Evolutionary conservation across 2,329 filamentous ascomycete genomes (phyloP), one percentile per base, ranked within the genome.

Genomic region (Sphaerulina populicola): DNA sequence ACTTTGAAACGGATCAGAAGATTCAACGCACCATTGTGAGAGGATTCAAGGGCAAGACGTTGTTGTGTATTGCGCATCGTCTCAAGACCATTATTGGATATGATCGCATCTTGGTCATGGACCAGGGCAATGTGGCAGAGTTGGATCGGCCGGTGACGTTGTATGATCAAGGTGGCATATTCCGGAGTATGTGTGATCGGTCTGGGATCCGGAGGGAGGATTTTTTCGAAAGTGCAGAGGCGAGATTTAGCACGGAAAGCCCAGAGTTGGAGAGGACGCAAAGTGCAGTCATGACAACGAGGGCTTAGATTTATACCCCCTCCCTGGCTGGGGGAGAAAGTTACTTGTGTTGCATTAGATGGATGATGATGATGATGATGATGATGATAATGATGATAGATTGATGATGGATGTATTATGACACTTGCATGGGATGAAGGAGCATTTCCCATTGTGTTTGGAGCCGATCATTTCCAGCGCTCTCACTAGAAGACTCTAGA

Each of bases 71-170:
- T 66, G 91, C 91, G 5, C 91, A 97, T 70, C 79, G 91, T 4
- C 74, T 97, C 62, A 85, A 88, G 64, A 97, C 93, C 1, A 95
- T 98, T 57, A 85, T 97, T 56, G 82, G 60, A 6, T 97, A 97
- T 69, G 91, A 98, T 69, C 82, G 91, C 42, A 95, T 98, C 66
- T 91, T 89, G 63, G 93, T 98, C 60, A 94, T 98, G 90, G 91
- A 97, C 62, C 77, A 83, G 40, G 93, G 93, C 0, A 71, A 72
- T 12, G 96, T 98, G 64, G 88, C 86, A 0, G 90, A 97, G 76
- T 74, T 97, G 56, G 93, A 86, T 64, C 77, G 79, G 11, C 93
- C 93, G 2, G 64, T 85, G 38, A 76, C 73, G 39, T 72, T 98
- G 54, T 97, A 85, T 77, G 77, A 83, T 53, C 71, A 75, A 42